Evolutionary conservation across 805 yeast genomes (phyloP), one percentile per base, ranked within the genome.

Genomic region (Myxozyma mucilagina): DNA sequence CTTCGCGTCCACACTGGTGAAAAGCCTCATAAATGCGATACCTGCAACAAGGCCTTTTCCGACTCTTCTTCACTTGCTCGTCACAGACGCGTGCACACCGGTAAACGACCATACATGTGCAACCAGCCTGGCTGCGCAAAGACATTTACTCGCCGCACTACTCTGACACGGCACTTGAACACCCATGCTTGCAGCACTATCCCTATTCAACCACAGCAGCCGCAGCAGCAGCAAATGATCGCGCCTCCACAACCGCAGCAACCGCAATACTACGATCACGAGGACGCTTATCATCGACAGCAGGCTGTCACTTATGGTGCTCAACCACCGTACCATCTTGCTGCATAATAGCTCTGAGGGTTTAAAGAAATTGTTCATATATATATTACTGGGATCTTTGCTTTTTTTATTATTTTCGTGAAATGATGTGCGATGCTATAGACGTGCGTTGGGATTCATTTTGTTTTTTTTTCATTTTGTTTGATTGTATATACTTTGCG

Each of bases 1-100:
- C 78, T 81, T 66, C 82, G 89, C 66, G 87, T 89, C 6, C 97
- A 90, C 72, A 86, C 90, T 0, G 91, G 91, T n/a, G 90, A 85
- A 69, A 86, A 86, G 66, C 91, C 91, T 8, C 87, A 83, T 70
- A 75, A 75, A 58, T 87, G 90, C 71, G 72, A 76, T 14, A 64
- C 68, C 14, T 76, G 79, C 59, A 64, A 61, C 29, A 65, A 63
- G 56, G 65, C 67, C 32, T 64, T 64, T 39, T 54, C 63, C 34
- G 67, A 64, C 48, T 64, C 67, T 39, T 64, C 67, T 14, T 76
- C 20, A 88, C 96, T 90, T 84, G 84, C 87, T 6, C 79, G 97
- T 63, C 97, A 90, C 72, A 79, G 83, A 63, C 83, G 84, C 69
- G 79, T 89, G 45, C 97, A 90, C 53, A 65, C 75, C 4, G 78